phyloP scores from a whole-genome alignment of 169 alveolate species.

The Babesia microti region DNA sequence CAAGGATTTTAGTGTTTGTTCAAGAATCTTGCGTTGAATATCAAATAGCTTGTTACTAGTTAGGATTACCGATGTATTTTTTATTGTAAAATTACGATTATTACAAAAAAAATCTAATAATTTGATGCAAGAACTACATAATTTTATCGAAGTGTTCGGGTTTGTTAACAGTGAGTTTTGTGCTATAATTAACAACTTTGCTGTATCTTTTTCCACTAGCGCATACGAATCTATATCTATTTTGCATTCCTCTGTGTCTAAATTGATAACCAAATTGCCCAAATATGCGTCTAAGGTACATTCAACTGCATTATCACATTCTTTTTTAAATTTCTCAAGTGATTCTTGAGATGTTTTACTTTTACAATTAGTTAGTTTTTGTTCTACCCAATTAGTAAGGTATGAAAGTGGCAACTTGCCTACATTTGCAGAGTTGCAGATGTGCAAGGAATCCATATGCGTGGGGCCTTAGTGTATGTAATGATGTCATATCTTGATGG shows the following conservation, averaged over 20 bases:
- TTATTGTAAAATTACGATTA: not conserved
- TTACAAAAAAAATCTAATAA: not conserved
- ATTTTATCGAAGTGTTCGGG: not conserved
- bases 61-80: not conserved
- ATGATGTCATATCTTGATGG: too few relatives aligned
- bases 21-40: not conserved
- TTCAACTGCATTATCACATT: not conserved
- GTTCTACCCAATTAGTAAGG: not conserved
- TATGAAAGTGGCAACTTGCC: not conserved
- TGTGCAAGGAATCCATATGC: not conserved
- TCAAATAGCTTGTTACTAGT: not conserved
- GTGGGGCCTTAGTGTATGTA: too few relatives aligned
- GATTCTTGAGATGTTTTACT: too few relatives aligned
- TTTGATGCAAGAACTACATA: not conserved
- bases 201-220: not conserved
- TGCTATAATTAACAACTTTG: not conserved
- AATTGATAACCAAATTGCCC: not conserved
- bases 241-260: not conserved
- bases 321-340: not conserved
- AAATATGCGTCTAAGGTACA: not conserved
- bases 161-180: not conserved
- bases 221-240: slow-evolving; percentile 5
- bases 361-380: not conserved
- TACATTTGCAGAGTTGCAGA: not conserved
- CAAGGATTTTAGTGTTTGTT: not conserved